A percentile compares a stretch with the other conserved stretches of the same genome.
These are phyloP conservation scores for Neurospora sp. DNA, from an alignment of 495 filamentous ascomycete species.

Conservation along the genomic window DNA sequence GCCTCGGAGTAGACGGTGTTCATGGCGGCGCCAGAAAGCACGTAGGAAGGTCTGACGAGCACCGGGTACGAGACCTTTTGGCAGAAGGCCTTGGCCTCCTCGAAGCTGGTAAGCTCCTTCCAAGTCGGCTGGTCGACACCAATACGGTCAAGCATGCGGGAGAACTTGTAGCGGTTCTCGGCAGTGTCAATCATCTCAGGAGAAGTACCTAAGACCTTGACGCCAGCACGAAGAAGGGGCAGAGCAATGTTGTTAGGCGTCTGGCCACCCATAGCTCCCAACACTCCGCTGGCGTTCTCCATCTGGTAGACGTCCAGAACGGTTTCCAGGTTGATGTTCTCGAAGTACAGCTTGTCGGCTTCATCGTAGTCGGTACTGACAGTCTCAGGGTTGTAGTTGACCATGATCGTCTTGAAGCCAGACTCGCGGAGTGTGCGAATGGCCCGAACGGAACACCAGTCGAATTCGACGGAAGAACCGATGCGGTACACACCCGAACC, in stretches of 20 bases:
- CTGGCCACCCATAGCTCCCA: constrained; percentile 96
- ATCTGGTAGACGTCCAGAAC: constrained; percentile 92
- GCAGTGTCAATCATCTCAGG: constrained; percentile 98
- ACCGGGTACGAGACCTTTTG: constrained; percentile 82
- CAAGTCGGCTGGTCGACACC: constrained; percentile 95
- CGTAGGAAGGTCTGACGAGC: constrained; percentile 87
- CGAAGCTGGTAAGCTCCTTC: constrained; percentile 89
- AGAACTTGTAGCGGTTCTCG: constrained; percentile 98
- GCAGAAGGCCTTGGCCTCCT: constrained; percentile 79
- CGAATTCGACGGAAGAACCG: constrained; percentile 95
- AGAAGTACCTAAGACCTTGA: constrained; percentile 88
- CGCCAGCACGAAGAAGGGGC: constrained; percentile 75
- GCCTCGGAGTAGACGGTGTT: constrained; percentile 85
- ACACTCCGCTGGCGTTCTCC: constrained; percentile 78
- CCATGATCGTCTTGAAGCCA: constrained; percentile 94
- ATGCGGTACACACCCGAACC: constrained; percentile 97
- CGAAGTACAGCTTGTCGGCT: constrained; percentile 90
- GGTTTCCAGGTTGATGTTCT: constrained; percentile 93
- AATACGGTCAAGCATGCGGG: constrained; percentile 90
- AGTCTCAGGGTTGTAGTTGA: constrained; percentile 94
- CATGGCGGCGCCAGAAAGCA: constrained; percentile 95
- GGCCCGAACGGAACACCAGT: constrained; percentile 97
- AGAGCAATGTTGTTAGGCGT: constrained; percentile 98
- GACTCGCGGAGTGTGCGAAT: constrained; percentile 85
- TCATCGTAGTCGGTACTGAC: constrained; percentile 95